Evolutionary conservation across 1,284 basidiomycete species (phyloP), one percentile per base, ranked within the genome.

Genomic region (Cryptococcus sp.): DNA sequence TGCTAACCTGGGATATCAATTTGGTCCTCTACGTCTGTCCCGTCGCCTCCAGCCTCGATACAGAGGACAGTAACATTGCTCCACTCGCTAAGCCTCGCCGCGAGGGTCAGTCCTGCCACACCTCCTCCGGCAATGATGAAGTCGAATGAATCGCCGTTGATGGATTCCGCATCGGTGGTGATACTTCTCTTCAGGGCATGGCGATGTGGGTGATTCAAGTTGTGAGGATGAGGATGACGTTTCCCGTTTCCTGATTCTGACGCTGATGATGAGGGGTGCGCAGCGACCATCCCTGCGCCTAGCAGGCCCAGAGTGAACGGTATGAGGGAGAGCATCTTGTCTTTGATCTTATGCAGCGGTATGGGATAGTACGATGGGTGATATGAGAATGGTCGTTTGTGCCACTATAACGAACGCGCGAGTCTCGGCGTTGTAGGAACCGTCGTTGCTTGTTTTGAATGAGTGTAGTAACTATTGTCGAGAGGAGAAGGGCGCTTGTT

Each of bases 51-150:
- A 5, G 88, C 87, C 72, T 90, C 88, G 55, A 90, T 81, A 45
- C 89, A 87, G 39, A 88, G 82, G 10, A 91, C 87, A 1, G 86
- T 87, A n/a, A 80, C 81, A 65, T 84, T 84, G 0, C 81, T 73
- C 79, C 88, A 85, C 61, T 88, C 88, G 0, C 87, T 83, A n/a
- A 92, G 81, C 25, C 88, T 83, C 16, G 84, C 79, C 0, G 88
- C 90, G 27, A 91, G 73, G 7, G 86, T 86, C 22, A 91, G 82
- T 31, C 89, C 90, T 5, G 87, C 88, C 5, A 87, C 83, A 45
- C 89, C 89, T 38, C 88, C 89, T 39, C 78, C 78, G 3, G 73
- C 77, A 56, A 80, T 76, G 54, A 80, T 64, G 57, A 78, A 80
- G 59, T 80, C 78, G 53, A 74, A 78, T 10, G 65, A 62, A 27